Conservation (phyloP, 176 grass and related monocot genomes). For the Oropetium thomaeum region DNA sequence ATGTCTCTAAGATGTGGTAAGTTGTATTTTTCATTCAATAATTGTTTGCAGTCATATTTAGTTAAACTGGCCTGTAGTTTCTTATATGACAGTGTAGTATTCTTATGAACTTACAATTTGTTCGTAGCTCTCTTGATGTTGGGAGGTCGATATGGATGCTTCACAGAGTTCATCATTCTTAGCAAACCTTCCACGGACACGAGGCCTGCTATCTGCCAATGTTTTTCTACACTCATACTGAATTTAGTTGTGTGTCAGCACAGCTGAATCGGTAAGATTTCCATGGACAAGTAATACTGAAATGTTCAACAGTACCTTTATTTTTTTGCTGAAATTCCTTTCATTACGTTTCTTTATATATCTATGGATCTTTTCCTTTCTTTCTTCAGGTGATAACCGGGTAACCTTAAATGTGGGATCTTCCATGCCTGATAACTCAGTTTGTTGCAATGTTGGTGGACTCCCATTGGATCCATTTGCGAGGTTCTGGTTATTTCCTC, state of each 20-base stretch:
- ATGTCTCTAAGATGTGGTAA: neutral
- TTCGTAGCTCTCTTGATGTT: conserved; percentile 55
- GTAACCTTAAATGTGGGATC: conserved; percentile 73
- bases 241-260: conserved; percentile 32
- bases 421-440: conserved; percentile 58
- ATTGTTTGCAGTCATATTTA: conserved; percentile 1
- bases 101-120: conserved; percentile 60
- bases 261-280: conserved; percentile 19
- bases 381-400: conserved; percentile 78
- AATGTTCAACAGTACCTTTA: conserved; percentile 71
- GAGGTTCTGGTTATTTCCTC: conserved; percentile 54
- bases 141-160: conserved; percentile 45
- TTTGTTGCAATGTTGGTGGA: conserved; percentile 31
- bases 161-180: conserved; percentile 86
- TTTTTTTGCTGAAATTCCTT: conserved; percentile 98
- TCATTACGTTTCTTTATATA: conserved; percentile 93
- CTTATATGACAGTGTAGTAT: neutral
- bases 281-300: conserved; percentile 3
- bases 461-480: conserved; percentile 48
- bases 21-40: neutral
- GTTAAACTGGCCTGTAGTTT: conserved; percentile 12
- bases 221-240: conserved; percentile 99
- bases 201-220: conserved; percentile 89
- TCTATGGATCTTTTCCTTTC: conserved; percentile 86
- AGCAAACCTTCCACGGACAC: conserved; percentile 89